Conservation (phyloP, 352 stramenopile species). For the Globisporangium heterothallicum region DNA sequence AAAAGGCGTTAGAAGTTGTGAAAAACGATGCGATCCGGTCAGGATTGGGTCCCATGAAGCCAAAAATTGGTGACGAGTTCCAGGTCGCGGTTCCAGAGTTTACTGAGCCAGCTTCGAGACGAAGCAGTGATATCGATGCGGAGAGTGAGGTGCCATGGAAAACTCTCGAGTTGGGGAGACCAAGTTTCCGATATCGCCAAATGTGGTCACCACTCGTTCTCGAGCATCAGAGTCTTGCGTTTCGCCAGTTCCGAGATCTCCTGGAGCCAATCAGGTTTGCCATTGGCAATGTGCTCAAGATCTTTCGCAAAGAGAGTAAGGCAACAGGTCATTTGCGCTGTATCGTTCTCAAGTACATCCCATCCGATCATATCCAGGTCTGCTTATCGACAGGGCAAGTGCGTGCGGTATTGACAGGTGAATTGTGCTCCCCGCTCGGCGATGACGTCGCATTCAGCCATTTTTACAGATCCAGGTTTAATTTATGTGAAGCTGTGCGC, state of each 20-base stretch:
- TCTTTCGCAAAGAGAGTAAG: conserved; percentile 27
- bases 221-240: conserved; percentile 30
- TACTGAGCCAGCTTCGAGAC: neutral
- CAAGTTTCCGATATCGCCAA: conserved; percentile 28
- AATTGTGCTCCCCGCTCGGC: conserved; percentile 55
- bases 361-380: conserved; percentile 41
- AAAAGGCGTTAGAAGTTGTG: conserved; percentile 62
- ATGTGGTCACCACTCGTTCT: conserved; percentile 66
- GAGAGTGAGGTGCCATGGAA: conserved; percentile 24
- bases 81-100: conserved; percentile 52
- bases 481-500: conserved; percentile 53
- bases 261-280: conserved; percentile 55
- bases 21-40: conserved; percentile 69
- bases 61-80: conserved; percentile 58
- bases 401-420: conserved; percentile 39
- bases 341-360: conserved; percentile 46
- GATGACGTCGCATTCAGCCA: conserved; percentile 67
- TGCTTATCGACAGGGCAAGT: conserved; percentile 55
- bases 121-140: neutral
- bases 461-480: conserved; percentile 70
- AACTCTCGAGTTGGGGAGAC: conserved; percentile 12
- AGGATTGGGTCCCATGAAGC: conserved; percentile 53
- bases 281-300: conserved; percentile 68
- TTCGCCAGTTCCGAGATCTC: conserved; percentile 52
- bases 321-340: conserved; percentile 53